Conservation (phyloP, 1,284 basidiomycete genomes). For the Sanghuangporus weigelae region DNA sequence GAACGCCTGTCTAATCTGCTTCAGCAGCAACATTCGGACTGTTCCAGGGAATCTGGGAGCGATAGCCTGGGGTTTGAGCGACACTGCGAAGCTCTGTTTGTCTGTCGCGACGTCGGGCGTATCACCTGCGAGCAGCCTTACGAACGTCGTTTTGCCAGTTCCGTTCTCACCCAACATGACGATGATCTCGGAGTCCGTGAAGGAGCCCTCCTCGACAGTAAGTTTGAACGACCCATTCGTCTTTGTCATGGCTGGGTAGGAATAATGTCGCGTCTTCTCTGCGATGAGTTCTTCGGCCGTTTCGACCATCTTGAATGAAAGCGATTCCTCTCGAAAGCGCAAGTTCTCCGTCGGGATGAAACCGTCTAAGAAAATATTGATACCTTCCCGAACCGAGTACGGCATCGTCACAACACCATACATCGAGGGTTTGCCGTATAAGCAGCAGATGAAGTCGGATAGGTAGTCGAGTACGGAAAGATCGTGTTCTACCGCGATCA, state of each 20-base stretch:
- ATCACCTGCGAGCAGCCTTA: constrained; percentile 87
- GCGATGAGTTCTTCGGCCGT: constrained; percentile 82
- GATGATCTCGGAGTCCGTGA: constrained; percentile 96
- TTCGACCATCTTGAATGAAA: constrained; percentile 95
- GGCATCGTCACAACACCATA: constrained; percentile 99
- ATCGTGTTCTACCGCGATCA: constrained; percentile 97
- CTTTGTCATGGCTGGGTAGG: constrained; percentile 93
- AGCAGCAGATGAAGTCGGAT: constrained; percentile 93
- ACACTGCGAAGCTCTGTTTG: constrained; percentile 77
- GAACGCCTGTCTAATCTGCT: constrained; percentile 90
- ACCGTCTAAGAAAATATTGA: constrained; percentile 97
- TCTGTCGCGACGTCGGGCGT: constrained; percentile 80
- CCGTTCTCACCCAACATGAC: constrained; percentile 98
- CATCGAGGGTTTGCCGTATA: constrained; percentile 95
- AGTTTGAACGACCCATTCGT: constrained; percentile 93
- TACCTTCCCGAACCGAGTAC: constrained; percentile 94
- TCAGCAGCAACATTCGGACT: constrained; percentile 87
- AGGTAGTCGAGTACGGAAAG: constrained; percentile 94
- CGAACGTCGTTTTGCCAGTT: constrained; percentile 96
- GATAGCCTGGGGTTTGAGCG: constrained; percentile 94
- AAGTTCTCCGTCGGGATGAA: constrained; percentile 98
- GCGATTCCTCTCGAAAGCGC: constrained; percentile 90
- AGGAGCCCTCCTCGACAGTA: constrained; percentile 79
- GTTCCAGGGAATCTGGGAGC: constrained; percentile 93
- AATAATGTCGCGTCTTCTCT: constrained; percentile 82